phyloP scores from a whole-genome alignment of 163 green algal genomes.

The Chloroidium sp. region DNA sequence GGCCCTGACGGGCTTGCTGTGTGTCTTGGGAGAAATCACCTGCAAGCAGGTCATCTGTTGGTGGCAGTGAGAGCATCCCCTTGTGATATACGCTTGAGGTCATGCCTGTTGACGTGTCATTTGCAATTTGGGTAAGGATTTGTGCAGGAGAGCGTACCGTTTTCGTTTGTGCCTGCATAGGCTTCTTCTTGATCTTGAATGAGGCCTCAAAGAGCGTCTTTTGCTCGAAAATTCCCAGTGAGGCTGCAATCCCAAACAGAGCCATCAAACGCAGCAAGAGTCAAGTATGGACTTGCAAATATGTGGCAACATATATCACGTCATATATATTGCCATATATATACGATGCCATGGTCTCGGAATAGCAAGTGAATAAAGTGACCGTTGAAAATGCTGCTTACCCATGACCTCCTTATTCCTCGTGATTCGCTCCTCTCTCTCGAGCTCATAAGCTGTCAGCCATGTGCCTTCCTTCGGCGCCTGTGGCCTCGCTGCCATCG shows the following conservation, averaged over 20 bases:
- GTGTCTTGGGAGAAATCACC: background rate
- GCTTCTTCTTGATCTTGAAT: conserved; percentile 11
- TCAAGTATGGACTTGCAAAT: background rate
- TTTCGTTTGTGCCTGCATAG: conserved; percentile 1
- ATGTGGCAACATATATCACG: background rate
- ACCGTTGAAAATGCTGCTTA: conserved; percentile 6
- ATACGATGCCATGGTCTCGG: too few relatives aligned
- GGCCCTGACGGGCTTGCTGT: background rate
- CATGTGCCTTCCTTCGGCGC: too few relatives aligned
- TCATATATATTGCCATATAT: too few relatives aligned
- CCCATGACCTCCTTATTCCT: conserved; percentile 30
- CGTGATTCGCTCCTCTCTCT: conserved; percentile 22
- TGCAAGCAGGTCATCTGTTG: background rate
- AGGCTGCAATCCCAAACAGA: conserved; percentile 18
- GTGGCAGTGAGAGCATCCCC: too few relatives aligned
- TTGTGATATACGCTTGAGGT: too few relatives aligned
- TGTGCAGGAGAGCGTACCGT: background rate
- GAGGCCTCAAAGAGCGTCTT: conserved; percentile 22
- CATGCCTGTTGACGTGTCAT: too few relatives aligned
- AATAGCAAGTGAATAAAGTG: background rate
- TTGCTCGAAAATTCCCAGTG: conserved; percentile 37
- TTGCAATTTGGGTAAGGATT: background rate
- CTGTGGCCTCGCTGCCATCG: too few relatives aligned
- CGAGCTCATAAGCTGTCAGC: conserved; percentile 22
- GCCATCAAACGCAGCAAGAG: background rate